Evolutionary conservation across 768 basidiomycete species (phyloP).

Genomic region (Serendipita sp.): DNA sequence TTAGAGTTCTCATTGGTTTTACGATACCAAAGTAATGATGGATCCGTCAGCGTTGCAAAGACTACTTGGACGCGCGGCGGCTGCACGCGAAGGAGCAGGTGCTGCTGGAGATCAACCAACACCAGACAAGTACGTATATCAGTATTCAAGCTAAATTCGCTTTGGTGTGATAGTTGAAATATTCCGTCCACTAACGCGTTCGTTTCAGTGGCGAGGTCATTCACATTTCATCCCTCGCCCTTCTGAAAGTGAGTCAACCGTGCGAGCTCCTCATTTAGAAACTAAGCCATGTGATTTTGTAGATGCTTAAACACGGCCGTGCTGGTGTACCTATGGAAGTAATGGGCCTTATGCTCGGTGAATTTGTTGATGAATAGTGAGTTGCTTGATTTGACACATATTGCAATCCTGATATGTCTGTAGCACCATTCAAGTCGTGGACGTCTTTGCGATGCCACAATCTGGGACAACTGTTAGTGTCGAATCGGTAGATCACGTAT

Average conservation of each 20-base stretch:
- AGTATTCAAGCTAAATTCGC: background rate
- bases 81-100: constrained; percentile 13
- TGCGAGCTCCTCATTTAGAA: background rate
- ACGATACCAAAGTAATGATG: background rate
- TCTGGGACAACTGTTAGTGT: constrained; percentile 95
- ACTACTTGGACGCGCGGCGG: constrained; percentile 4
- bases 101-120: constrained; percentile 33
- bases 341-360: constrained; percentile 95
- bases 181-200: constrained; percentile 9
- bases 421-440: constrained; percentile 70
- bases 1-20: too few relatives aligned
- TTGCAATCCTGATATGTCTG: background rate
- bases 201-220: constrained; percentile 70
- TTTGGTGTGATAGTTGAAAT: constrained; percentile 2
- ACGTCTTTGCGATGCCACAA: constrained; percentile 98
- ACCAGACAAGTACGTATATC: constrained; percentile 54
- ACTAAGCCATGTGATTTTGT: background rate
- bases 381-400: background rate
- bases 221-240: constrained; percentile 92
- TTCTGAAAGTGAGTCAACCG: constrained; percentile 61
- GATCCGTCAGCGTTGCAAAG: constrained; percentile 5
- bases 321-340: constrained; percentile 99
- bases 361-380: constrained; percentile 89
- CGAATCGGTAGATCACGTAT: constrained; percentile 96
- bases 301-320: constrained; percentile 99